Evolutionary conservation across 2,329 filamentous ascomycete genomes (phyloP).

Genomic region (Volutella citrinella): DNA sequence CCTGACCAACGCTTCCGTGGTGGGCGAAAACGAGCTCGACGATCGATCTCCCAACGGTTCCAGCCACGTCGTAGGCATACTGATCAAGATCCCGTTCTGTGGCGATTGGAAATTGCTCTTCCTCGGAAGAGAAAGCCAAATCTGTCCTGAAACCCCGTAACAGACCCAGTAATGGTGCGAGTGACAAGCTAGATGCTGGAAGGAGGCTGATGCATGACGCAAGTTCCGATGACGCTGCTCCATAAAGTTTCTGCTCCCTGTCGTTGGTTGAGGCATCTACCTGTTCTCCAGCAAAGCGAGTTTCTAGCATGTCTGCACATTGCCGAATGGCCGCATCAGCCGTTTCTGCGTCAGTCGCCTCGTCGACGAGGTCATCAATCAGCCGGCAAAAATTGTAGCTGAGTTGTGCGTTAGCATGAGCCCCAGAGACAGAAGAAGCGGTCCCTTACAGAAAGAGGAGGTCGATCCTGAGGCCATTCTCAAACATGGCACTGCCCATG

Average conservation of each 20-base stretch:
- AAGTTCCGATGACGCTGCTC: too few relatives aligned
- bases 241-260: too few relatives aligned
- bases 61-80: conserved; percentile 68
- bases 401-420: too few relatives aligned
- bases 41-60: conserved; percentile 74
- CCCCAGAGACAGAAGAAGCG: too few relatives aligned
- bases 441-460: too few relatives aligned
- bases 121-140: conserved; percentile 45
- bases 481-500: conserved; percentile 66
- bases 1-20: too few relatives aligned
- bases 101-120: conserved; percentile 50
- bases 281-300: conserved; percentile 26
- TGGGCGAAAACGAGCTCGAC: too few relatives aligned
- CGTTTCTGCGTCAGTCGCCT: conserved; percentile 50
- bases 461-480: conserved; percentile 65
- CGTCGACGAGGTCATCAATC: conserved; percentile 70
- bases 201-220: conserved; percentile 51
- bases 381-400: conserved; percentile 75
- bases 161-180: conserved; percentile 59
- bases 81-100: conserved; percentile 56
- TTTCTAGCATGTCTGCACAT: background rate
- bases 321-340: conserved; percentile 44
- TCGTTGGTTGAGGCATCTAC: too few relatives aligned
- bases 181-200: conserved; percentile 54
- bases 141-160: conserved; percentile 69